Conservation (phyloP, 2,329 filamentous ascomycete genomes). For the Aureobasidium vineae region DNA sequence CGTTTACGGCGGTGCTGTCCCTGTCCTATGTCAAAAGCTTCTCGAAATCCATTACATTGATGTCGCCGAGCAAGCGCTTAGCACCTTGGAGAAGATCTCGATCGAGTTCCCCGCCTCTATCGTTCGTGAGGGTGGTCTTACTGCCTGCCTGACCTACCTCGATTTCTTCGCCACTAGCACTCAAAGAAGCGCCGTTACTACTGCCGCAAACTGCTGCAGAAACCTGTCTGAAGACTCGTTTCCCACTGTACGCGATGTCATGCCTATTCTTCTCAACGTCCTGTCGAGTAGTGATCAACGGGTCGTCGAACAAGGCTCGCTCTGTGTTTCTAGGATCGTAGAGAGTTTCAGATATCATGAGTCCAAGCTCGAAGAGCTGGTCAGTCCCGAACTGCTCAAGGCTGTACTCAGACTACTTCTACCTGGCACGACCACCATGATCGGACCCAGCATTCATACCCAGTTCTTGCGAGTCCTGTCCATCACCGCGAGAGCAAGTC, state of each 20-base stretch:
- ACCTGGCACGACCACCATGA: constrained; percentile 92
- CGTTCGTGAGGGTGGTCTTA: constrained; percentile 90
- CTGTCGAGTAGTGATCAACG: constrained; percentile 90
- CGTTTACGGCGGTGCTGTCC: constrained; percentile 95
- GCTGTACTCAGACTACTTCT: constrained; percentile 83
- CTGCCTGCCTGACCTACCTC: constrained; percentile 91
- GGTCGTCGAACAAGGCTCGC: constrained; percentile 92
- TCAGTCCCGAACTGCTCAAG: constrained; percentile 81
- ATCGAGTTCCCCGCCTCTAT: constrained; percentile 93
- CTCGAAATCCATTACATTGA: constrained; percentile 97
- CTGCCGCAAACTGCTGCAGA: constrained; percentile 95
- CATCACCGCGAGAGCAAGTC: constrained; percentile 85
- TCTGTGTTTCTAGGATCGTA: constrained; percentile 92
- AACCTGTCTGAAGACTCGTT: constrained; percentile 96
- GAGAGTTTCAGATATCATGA: constrained; percentile 94
- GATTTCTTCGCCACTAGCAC: constrained; percentile 98
- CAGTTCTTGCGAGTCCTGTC: constrained; percentile 91
- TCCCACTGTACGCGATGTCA: constrained; percentile 85
- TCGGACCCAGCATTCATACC: constrained; percentile 91
- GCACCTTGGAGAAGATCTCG: constrained; percentile 96
- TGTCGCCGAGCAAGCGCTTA: constrained; percentile 92
- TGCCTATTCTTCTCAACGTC: constrained; percentile 91
- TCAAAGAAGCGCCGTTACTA: constrained; percentile 93
- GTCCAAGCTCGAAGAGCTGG: constrained; percentile 84
- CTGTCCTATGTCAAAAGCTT: constrained; percentile 89